A percentile compares a stretch with the other conserved stretches of the same genome.
Conservation (phyloP, 495 filamentous ascomycete genomes). For the Achaetomiella virescens region DNA sequence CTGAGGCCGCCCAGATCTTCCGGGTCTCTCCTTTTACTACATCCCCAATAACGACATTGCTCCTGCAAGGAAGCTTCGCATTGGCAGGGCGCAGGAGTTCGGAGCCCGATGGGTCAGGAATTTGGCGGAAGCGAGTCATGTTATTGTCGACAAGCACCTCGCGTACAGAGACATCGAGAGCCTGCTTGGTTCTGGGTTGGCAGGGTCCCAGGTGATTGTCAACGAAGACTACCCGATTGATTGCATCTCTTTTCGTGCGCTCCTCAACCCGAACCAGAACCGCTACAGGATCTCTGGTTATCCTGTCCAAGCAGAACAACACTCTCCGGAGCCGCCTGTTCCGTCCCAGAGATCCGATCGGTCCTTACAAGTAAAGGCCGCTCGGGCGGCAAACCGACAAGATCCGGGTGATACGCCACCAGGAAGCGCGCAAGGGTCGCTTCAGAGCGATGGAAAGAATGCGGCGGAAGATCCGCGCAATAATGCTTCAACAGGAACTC, state of each 20-base stretch:
- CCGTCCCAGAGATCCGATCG: constrained; percentile 15
- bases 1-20: constrained; percentile 61
- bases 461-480: not conserved
- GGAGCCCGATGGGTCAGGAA: constrained; percentile 53
- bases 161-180: constrained; percentile 59
- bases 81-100: constrained; percentile 66
- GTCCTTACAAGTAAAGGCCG: constrained; percentile 29
- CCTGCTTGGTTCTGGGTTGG: constrained; percentile 49
- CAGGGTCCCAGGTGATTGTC: constrained; percentile 48
- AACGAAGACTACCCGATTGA: constrained; percentile 76
- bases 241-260: constrained; percentile 55
- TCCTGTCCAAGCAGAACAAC: not conserved
- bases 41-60: constrained; percentile 72
- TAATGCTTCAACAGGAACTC: not conserved
- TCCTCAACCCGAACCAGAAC: constrained; percentile 53
- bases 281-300: constrained; percentile 53
- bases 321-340: constrained; percentile 21
- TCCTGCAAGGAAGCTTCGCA: constrained; percentile 58
- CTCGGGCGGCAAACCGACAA: not conserved
- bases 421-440: constrained; percentile 8
- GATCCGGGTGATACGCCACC: constrained; percentile 7
- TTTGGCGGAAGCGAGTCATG: constrained; percentile 52
- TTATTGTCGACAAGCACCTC: constrained; percentile 71
- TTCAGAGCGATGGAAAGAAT: not conserved
- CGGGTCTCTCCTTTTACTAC: constrained; percentile 65